These are phyloP conservation scores for Coemansia sp. DNA, from an alignment of 192 early-diverging fungal species.

Conservation along the genomic window DNA sequence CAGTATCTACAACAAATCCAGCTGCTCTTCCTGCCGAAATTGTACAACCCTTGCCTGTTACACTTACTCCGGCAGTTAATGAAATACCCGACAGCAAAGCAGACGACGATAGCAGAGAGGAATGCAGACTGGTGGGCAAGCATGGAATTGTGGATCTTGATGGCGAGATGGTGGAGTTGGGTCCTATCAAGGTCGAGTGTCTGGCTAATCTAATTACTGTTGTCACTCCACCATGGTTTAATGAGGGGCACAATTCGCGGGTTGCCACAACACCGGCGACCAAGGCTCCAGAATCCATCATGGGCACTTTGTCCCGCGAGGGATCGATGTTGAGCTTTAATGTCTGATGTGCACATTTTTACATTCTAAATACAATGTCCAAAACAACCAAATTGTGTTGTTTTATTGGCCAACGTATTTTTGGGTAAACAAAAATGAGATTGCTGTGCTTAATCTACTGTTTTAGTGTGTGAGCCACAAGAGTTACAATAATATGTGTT, in stretches of 20 bases:
- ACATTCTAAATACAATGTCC: not conserved
- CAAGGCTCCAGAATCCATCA: constrained; percentile 32
- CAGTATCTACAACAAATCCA: not conserved
- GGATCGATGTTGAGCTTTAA: constrained; percentile 46
- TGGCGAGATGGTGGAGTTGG: constrained; percentile 49
- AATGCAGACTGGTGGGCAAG: constrained; percentile 35
- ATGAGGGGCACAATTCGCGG: constrained; percentile 21
- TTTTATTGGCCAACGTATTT: not conserved
- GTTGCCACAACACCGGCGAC: constrained; percentile 24
- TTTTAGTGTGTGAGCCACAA: not conserved
- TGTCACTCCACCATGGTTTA: constrained; percentile 50
- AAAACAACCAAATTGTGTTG: not conserved
- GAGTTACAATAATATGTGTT: not conserved
- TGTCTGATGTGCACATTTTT: constrained; percentile 10
- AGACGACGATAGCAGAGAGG: not conserved
- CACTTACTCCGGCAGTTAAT: not conserved
- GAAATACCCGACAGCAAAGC: not conserved
- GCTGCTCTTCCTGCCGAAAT: not conserved
- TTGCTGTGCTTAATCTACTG: not conserved
- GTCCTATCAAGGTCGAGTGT: constrained; percentile 52
- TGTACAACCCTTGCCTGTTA: not conserved
- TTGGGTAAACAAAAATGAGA: not conserved
- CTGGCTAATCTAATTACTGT: constrained; percentile 38
- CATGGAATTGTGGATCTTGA: constrained; percentile 56
- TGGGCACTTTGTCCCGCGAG: constrained; percentile 38